Base-by-base conservation (phyloP, 768 basidiomycete genomes). In the Chalciporus piperatus region DNA sequence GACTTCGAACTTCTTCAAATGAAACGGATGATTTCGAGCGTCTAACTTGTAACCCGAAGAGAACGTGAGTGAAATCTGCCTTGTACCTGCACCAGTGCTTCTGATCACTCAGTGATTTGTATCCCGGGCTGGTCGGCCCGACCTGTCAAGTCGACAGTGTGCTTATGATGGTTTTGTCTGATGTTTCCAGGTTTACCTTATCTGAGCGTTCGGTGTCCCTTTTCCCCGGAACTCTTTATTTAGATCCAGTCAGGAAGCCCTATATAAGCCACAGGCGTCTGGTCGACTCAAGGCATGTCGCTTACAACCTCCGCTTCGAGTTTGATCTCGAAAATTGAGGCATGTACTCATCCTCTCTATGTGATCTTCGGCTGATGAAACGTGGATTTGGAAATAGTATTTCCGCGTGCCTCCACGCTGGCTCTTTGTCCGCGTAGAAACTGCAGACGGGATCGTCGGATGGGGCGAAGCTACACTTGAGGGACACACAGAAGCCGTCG, bases 381-480 rank as follows among this genome's bases (percentile, higher is more conserved):
- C 23, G 9, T 5, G 22, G 12, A 23, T n/a, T 19, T 19, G 20
- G 16, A 20, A 16, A 12, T 58, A 82, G 79, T 69, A 74, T 11
- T 87, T 89, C 68, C 82, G 83, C 53, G 72, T 88, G n/a, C 80
- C 82, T 14, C 85, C 85, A 0, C 75, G 84, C 32, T 87, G 86
- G 87, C 71, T 89, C 4, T 87, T 89, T 58, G 82, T 87, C 23
- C 77, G 84, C 8, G 76, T 87, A n/a, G 80, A 82, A 57, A 86
- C 84, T 1, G 72, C 74, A 5, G 76, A 81, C 39, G 84, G 82
- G 1, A 64, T 82, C 22, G 76, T 87, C 25, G 86, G 87, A 28
- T 89, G 87, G 85, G 87, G 87, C 11, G 87, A 88, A 65, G 82
- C 75, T 23, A 87, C 85, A 0, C 76, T 89, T 2, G 88, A 87